Conservation (phyloP, 2,329 filamentous ascomycete species). For the Fusarium xylarioides region DNA sequence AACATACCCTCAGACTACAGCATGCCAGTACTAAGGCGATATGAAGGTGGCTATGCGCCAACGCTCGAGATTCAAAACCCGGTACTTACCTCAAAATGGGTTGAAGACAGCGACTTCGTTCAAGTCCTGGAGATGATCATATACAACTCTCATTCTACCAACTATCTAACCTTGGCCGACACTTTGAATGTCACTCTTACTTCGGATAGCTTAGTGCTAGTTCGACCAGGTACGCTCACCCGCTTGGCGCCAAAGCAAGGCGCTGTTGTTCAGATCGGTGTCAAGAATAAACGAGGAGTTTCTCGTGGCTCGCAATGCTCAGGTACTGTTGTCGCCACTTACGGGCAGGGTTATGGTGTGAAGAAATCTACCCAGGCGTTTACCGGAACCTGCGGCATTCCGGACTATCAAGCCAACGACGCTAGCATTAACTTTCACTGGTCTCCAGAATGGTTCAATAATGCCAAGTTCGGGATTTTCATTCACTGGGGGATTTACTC, state of each 20-base stretch:
- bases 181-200: neutral
- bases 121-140: neutral
- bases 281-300: neutral
- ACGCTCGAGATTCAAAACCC: neutral
- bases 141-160: neutral
- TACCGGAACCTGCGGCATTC: neutral
- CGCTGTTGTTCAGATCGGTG: neutral
- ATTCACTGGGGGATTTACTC: neutral
- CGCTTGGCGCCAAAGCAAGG: neutral
- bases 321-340: neutral
- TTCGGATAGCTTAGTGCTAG: neutral
- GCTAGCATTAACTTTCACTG: neutral
- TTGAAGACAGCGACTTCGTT: neutral
- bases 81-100: neutral
- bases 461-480: neutral
- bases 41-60: neutral
- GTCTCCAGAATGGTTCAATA: neutral
- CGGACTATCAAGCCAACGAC: neutral
- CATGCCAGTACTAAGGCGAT: neutral
- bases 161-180: neutral
- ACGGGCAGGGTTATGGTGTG: neutral
- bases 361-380: rapidly evolving
- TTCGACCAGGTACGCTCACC: neutral
- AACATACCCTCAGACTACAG: too few species aligned
- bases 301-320: neutral